Evolutionary conservation across 2,329 filamentous ascomycete genomes (phyloP).

Genomic region (Alternaria sp.): DNA sequence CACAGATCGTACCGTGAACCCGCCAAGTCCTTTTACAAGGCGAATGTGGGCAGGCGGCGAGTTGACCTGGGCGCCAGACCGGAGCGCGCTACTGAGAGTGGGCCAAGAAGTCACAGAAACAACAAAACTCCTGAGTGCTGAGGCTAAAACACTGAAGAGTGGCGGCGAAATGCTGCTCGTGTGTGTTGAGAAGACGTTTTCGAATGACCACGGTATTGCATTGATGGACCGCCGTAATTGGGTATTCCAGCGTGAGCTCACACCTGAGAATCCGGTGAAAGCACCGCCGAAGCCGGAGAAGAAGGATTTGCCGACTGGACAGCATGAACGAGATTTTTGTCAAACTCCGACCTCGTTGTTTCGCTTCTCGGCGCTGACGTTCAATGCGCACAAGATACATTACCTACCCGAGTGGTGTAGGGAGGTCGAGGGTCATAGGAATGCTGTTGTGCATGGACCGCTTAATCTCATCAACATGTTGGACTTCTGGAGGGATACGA

Average conservation of each 20-base stretch:
- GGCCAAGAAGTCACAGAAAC: slow-evolving; percentile 54
- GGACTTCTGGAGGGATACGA: slow-evolving; percentile 46
- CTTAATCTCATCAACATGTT: slow-evolving; percentile 68
- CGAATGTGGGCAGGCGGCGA: slow-evolving; percentile 93
- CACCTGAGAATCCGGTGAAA: slow-evolving; percentile 49
- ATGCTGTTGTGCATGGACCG: slow-evolving; percentile 86
- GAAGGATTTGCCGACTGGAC: slow-evolving; percentile 31
- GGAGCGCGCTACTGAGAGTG: slow-evolving; percentile 32
- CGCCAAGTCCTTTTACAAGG: slow-evolving; percentile 73
- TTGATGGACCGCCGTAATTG: slow-evolving; percentile 50
- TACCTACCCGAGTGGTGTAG: slow-evolving; percentile 76
- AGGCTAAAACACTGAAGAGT: slow-evolving; percentile 60
- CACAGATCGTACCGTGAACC: slow-evolving; percentile 80
- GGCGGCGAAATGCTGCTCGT: slow-evolving; percentile 67
- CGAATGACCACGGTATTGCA: slow-evolving; percentile 44
- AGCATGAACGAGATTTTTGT: slow-evolving; percentile 61
- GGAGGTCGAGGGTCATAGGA: slow-evolving; percentile 75
- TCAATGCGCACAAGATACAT: slow-evolving; percentile 93
- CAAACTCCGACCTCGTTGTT: slow-evolving; percentile 80
- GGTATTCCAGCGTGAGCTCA: slow-evolving; percentile 57
- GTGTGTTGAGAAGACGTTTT: slow-evolving; percentile 64
- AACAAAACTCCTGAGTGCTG: slow-evolving; percentile 56
- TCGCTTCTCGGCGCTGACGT: slow-evolving; percentile 88
- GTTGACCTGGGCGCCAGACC: slow-evolving; percentile 62
- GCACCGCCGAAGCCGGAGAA: slow-evolving; percentile 28